Evolutionary conservation across 2,329 filamentous ascomycete genomes (phyloP).

Genomic region (Monosporascus sp.): DNA sequence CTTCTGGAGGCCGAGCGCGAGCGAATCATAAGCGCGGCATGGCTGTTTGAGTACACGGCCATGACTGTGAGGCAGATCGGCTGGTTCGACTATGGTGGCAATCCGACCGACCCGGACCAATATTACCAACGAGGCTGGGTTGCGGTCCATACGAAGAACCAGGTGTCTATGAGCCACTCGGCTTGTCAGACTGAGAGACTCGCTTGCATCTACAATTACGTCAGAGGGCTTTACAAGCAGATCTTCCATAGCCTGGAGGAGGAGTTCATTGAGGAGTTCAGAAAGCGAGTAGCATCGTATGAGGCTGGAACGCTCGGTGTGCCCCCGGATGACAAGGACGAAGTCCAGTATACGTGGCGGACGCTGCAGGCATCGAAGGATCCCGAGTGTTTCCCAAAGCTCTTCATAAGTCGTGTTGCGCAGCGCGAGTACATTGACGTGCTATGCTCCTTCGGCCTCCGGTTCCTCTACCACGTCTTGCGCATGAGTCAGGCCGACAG

Average conservation of each 20-base stretch:
- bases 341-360: too few relatives aligned
- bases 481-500: not conserved
- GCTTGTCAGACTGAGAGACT: not conserved
- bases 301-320: too few relatives aligned
- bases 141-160: not conserved
- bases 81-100: not conserved
- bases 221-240: not conserved
- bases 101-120: not conserved
- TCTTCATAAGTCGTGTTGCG: not conserved
- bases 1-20: not conserved
- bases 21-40: not conserved
- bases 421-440: not conserved
- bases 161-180: too few relatives aligned
- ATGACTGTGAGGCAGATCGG: not conserved
- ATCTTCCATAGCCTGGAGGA: not conserved
- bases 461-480: not conserved
- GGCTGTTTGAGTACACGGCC: not conserved
- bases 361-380: too few relatives aligned
- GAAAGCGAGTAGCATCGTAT: not conserved
- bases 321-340: too few relatives aligned
- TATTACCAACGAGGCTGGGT: not conserved
- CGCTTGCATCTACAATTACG: not conserved
- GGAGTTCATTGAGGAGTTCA: not conserved
- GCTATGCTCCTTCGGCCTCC: not conserved
- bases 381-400: not conserved